Base-by-base conservation (phyloP, 441 rosid genomes). In the Pelargonium australe region DNA sequence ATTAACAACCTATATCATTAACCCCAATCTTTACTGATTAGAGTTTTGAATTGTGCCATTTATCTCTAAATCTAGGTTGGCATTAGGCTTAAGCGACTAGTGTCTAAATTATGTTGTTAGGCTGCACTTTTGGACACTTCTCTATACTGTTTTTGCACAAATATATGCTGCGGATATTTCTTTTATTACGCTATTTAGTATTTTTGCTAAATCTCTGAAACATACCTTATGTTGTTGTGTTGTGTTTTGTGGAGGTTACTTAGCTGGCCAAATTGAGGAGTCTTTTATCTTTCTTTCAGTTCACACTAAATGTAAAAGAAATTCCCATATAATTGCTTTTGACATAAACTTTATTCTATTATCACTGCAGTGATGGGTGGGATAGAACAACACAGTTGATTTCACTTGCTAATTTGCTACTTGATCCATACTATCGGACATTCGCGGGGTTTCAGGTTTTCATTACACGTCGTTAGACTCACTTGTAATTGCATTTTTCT, bases 311-410 rank as follows among this genome's bases (percentile, higher is more conserved):
- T 1, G 9, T 8, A 41, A 17, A 58, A 11, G 17, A 58, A 19
- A 12, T 20, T 58, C 31, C 9, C 63, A 20, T 63, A 16, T n/a
- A 31, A 31, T 31, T n/a, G 34, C 34, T 63, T 37, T 63, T 13
- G 3, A 40, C 34, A 37, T 63, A 5, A 31, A 34, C 4, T 74
- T 12, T 75, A 20, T 60, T 53, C 62, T 67, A 66, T 75, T 78
- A 72, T 66, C 34, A 57, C 76, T 81, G 77, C 77, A 95, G 99
- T 77, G 99, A 95, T 79, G 98, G 99, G 72, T 95, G 99, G 99
- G 99, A 95, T 80, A 86, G 99, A 86, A 95, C 99, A 71, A 87
- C 90, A 62, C 99, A 95, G 83, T 77, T 95, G 86, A 90, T 89
- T 84, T 81, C 99, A 79, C 95, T 95, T 34, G 96, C 99, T 65